Percentiles rank a stretch among this genome's conserved stretches.
Evolutionary conservation across 2,329 filamentous ascomycete genomes (phyloP).

Genomic region (Ophiostoma tasmaniense): DNA sequence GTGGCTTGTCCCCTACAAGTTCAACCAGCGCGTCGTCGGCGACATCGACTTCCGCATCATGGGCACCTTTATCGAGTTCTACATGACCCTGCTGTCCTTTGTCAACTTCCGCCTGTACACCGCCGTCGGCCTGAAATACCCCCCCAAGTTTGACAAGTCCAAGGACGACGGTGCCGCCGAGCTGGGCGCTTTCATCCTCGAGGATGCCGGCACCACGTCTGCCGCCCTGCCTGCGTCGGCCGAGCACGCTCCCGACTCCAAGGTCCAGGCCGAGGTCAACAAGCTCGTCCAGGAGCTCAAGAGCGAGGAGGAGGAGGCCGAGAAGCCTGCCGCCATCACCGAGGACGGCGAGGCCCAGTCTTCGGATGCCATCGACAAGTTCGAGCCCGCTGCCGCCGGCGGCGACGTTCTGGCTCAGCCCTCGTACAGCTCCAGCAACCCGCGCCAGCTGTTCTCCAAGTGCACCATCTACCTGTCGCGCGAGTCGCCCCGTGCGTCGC

Average conservation of each 20-base stretch:
- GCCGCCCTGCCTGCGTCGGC: constrained; percentile 37
- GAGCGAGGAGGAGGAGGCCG: constrained; percentile 27
- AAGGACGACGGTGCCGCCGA: constrained; percentile 88
- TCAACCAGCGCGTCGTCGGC: constrained; percentile 87
- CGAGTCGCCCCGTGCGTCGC: constrained; percentile 79
- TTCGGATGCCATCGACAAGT: constrained; percentile 73
- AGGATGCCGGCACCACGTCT: constrained; percentile 60
- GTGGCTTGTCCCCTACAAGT: constrained; percentile 96
- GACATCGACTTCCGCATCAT: constrained; percentile 99
- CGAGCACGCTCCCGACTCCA: constrained; percentile 48
- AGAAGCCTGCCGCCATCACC: constrained; percentile 34
- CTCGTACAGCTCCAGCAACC: constrained; percentile 53
- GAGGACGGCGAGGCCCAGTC: constrained; percentile 39
- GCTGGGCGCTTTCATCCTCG: constrained; percentile 81
- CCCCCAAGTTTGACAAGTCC: constrained; percentile 79
- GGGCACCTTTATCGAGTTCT: constrained; percentile 98
- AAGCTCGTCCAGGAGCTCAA: constrained; percentile 62
- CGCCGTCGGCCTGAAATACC: constrained; percentile 83
- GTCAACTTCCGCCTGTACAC: constrained; percentile 95
- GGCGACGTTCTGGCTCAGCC: constrained; percentile 84
- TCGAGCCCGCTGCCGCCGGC: constrained; percentile 73
- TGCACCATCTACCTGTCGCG: constrained; percentile 90
- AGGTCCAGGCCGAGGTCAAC: constrained; percentile 57
- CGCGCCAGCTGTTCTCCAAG: constrained; percentile 71
- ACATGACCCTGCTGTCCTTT: constrained; percentile 91